Conservation (phyloP, 805 yeast genomes). For the Candida cerambycidarum region DNA sequence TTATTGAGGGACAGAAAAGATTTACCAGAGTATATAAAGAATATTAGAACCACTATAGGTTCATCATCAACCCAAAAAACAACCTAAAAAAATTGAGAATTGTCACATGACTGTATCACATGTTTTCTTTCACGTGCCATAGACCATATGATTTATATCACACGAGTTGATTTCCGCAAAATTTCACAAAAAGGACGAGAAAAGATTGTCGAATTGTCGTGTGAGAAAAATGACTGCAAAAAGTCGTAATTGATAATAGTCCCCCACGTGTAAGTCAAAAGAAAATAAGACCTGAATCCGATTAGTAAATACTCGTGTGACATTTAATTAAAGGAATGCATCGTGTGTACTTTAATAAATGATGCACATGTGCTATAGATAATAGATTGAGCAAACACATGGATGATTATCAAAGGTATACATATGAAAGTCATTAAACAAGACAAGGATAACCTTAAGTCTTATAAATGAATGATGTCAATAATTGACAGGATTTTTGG, state of each 20-base stretch:
- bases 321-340: conserved; percentile 4
- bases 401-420: background rate
- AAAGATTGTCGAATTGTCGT: background rate
- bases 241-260: background rate
- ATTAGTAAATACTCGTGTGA: conserved; percentile 7
- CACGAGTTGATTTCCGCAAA: no score
- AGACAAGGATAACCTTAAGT: no score
- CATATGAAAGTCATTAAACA: no score
- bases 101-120: no score
- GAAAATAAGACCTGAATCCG: background rate
- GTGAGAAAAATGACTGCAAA: conserved; percentile 1
- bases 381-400: background rate
- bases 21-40: conserved; percentile 63
- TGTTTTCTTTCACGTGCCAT: no score
- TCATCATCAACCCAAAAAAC: no score
- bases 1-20: conserved; percentile 69
- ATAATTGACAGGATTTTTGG: no score
- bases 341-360: conserved; percentile 1
- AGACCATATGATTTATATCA: no score
- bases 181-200: no score
- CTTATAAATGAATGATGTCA: no score
- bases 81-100: no score
- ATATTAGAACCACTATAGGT: conserved; percentile 24
- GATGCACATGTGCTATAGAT: background rate
- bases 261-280: conserved; percentile 5